phyloP scores from a whole-genome alignment of 495 filamentous ascomycete genomes.

The Penicillium subrubescens region DNA sequence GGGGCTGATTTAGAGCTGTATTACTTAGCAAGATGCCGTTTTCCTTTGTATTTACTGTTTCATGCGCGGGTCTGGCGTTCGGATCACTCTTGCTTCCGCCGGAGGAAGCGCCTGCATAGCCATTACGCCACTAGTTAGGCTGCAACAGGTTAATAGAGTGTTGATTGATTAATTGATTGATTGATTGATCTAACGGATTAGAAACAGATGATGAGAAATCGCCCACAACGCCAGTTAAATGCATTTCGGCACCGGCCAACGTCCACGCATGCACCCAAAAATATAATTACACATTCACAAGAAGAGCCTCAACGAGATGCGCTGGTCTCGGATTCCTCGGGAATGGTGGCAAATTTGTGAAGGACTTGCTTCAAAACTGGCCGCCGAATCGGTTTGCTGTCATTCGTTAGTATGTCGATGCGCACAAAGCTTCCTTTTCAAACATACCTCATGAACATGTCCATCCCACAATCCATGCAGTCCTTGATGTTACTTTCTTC shows the following conservation, averaged over 20 bases:
- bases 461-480: constrained; percentile 76
- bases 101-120: too few relatives aligned
- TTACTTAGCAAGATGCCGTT: too few relatives aligned
- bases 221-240: background rate
- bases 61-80: too few relatives aligned
- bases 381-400: constrained; percentile 78
- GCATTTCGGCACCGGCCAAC: background rate
- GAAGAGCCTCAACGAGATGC: background rate
- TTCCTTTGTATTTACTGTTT: too few relatives aligned
- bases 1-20: too few relatives aligned
- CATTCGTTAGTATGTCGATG: background rate
- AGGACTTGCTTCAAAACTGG: constrained; percentile 85
- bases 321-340: constrained; percentile 42
- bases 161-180: too few relatives aligned
- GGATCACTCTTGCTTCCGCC: too few relatives aligned
- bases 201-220: background rate
- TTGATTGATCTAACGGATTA: too few relatives aligned
- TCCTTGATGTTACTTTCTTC: constrained; percentile 89
- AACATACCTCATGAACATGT: constrained; percentile 60
- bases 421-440: background rate
- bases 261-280: background rate
- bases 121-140: too few relatives aligned
- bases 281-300: background rate
- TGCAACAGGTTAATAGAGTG: too few relatives aligned
- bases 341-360: constrained; percentile 63